phyloP scores from a whole-genome alignment of 768 basidiomycete species.

The Suillus plorans region DNA sequence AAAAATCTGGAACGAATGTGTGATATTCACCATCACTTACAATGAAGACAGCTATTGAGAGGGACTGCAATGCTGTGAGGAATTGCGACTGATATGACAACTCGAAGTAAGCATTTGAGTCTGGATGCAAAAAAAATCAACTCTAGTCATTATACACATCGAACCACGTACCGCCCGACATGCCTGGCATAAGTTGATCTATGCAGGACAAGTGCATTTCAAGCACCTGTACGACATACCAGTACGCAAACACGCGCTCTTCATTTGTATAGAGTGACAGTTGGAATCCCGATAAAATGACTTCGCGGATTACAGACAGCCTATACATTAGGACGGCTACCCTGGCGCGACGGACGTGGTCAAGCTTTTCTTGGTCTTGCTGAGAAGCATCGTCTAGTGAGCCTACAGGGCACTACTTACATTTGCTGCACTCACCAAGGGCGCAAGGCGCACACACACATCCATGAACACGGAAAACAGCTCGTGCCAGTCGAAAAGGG shows the following conservation, averaged over 20 bases:
- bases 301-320: conserved; percentile 58
- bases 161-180: conserved; percentile 40
- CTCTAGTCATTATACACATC: conserved; percentile 5
- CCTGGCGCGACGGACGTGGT: conserved; percentile 44
- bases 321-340: conserved; percentile 56
- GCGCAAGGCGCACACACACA: conserved; percentile 19
- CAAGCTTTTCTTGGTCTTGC: conserved; percentile 20
- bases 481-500: conserved; percentile 63
- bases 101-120: conserved; percentile 38
- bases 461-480: conserved; percentile 49
- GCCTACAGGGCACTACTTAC: background rate
- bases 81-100: conserved; percentile 49
- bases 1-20: background rate
- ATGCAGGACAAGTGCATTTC: conserved; percentile 55
- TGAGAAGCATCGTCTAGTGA: background rate
- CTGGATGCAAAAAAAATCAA: conserved; percentile 9
- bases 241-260: conserved; percentile 75
- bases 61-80: conserved; percentile 55
- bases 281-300: conserved; percentile 76
- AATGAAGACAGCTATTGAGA: conserved; percentile 53
- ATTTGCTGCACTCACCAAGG: conserved; percentile 13
- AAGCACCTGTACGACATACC: conserved; percentile 62
- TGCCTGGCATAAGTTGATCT: conserved; percentile 43
- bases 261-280: conserved; percentile 67
- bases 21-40: conserved; percentile 34